Evolutionary conservation across 768 basidiomycete genomes (phyloP), one percentile per base, ranked within the genome.

Genomic region (Hortiboletus flavorubellus): DNA sequence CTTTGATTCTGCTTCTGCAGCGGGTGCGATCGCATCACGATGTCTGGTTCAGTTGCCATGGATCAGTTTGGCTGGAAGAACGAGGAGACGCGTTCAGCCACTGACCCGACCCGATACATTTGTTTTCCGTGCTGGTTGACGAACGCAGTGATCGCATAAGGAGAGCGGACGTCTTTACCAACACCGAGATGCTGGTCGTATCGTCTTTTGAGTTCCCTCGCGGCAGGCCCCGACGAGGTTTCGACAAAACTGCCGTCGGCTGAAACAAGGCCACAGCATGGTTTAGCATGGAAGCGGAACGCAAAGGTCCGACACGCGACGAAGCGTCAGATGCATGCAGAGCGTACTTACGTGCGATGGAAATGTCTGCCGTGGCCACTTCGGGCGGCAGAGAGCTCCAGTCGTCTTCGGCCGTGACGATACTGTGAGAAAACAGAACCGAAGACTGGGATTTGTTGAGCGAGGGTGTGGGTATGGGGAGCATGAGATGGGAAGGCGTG

Each of bases 141-240:
- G 63, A 89, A 85, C 8, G 85, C 85, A n/a, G 89, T 91, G 62
- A 91, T 89, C 38, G 84, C 84, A 66, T 86, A 93, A 3, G 91
- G 90, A 12, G 89, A 91, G 31, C 86, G 82, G 11, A 84, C 76
- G 56, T 82, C 76, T 63, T 80, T 78, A 18, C 82, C 79, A 31
- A 92, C 87, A 12, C 89, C 86, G 35, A 83, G 69, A 41, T 79
- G 73, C 47, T 84, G 80, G 68, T 93, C 91, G 64, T 87, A 89
- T 30, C 81, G 78, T 63, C 78, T 78, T 78, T 93, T 93, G 51
- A 93, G 75, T 61, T 89, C 88, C 39, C 83, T 81, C 12, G 90
- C 90, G 30, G 86, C 89, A 14, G 79, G 76, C 3, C 84, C 89
- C 49, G 86, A 89, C 6, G 89, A 81, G 2, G 89, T 92, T 64